Evolutionary conservation across 2,329 filamentous ascomycete species (phyloP), one percentile per base, ranked within the genome.

Genomic region (Akanthomyces lecanii): DNA sequence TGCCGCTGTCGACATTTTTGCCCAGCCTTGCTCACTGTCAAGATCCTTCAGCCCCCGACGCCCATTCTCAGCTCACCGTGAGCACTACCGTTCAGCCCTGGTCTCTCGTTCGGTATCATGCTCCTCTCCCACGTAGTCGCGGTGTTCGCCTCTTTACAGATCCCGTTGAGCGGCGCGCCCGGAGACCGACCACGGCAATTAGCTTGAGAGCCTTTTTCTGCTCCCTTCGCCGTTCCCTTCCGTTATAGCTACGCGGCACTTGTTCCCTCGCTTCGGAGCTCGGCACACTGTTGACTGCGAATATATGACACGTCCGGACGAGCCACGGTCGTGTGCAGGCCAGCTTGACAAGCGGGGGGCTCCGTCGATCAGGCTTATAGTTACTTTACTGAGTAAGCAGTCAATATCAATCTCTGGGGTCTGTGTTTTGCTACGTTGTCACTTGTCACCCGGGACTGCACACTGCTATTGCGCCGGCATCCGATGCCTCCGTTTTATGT

Each of bases 1-100:
- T 30, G 23, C 18, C 33, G 23, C n/a, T 61, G 58, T 61, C 40
- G 58, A 61, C 58, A 61, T 61, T 44, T 38, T 33, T 53, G 58
- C 48, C 58, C 48, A 52, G 47, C 48, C 48, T 61, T 61, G 48
- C 58, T 53, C 48, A 61, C 18, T n/a, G 42, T 2, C 28, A 28
- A n/a, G 12, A n/a, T 16, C 33, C 33, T 28, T 7, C 25, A 36
- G 47, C 33, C 47, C 47, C 40, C 23, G 18, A 45, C 7, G 25
- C 42, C 42, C 10, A 30, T 25, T 60, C 57, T 52, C 48, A 25
- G 7, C 57, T 60, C 48, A 44, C 25, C 23, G 48, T 53, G 48
- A 52, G 57, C 36, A 36, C 58, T 36, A 53, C 33, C 45, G 18
- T n/a, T 45, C 25, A 33, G 8, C 36, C 23, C n/a, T 38, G 28